Percentiles rank a stretch among this genome's conserved stretches.
These are phyloP conservation scores for Ophiostoma angusticollis DNA, from an alignment of 2,329 filamentous ascomycete species.

Conservation along the genomic window DNA sequence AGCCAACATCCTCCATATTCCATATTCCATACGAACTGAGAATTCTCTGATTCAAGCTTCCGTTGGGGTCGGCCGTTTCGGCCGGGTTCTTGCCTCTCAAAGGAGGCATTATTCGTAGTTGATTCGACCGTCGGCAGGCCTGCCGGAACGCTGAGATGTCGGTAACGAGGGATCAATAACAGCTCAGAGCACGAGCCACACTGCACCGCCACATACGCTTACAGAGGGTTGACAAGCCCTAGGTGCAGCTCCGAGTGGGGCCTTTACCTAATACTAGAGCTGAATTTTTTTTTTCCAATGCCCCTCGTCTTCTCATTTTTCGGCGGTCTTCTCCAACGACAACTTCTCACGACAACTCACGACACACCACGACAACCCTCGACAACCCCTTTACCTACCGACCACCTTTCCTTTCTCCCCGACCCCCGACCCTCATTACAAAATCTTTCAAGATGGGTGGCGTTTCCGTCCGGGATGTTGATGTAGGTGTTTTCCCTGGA, in stretches of 20 bases:
- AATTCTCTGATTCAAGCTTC: too few species aligned
- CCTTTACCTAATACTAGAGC: background rate
- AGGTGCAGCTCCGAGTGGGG: background rate
- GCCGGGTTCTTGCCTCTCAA: too few species aligned
- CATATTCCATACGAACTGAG: too few species aligned
- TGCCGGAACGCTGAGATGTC: too few species aligned
- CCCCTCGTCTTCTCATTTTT: conserved; percentile 1
- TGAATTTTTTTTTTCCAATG: conserved; percentile 1
- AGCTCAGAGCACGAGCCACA: conserved; percentile 1
- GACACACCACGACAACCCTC: conserved; percentile 1
- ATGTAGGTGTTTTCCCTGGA: conserved; percentile 45
- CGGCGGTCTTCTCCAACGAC: background rate
- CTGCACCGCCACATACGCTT: background rate
- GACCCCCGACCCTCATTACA: conserved; percentile 7
- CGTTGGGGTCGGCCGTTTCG: too few species aligned
- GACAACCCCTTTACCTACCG: background rate
- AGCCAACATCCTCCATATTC: too few species aligned
- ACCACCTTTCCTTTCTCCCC: conserved; percentile 1
- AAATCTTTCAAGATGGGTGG: conserved; percentile 51
- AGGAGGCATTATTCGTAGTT: too few species aligned
- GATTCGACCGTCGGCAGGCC: too few species aligned
- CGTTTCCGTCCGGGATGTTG: conserved; percentile 75
- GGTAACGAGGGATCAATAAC: too few species aligned
- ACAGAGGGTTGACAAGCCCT: conserved; percentile 6
- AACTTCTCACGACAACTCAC: conserved; percentile 8